phyloP scores from a whole-genome alignment of 352 stramenopile species.

The Pythium brachiatum region DNA sequence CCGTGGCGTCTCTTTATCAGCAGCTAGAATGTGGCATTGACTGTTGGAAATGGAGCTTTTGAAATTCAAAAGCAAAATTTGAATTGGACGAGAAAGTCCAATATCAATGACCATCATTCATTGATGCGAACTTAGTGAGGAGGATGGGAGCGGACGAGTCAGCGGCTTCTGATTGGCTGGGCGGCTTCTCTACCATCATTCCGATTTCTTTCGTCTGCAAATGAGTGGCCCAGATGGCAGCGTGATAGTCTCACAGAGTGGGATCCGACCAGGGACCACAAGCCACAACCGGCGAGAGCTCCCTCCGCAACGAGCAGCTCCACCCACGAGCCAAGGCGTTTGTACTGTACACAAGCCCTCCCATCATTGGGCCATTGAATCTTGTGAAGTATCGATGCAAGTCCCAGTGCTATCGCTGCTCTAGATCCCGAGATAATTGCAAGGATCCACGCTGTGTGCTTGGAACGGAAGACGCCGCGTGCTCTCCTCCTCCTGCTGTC shows the following conservation, averaged over 20 bases:
- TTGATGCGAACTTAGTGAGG: conserved; percentile 14
- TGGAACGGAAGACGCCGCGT: not conserved
- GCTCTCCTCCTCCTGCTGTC: not conserved
- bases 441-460: no score
- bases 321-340: not conserved
- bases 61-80: no score
- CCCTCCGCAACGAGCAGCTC: conserved; percentile 4
- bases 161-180: conserved; percentile 9
- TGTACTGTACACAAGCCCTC: no score
- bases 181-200: conserved; percentile 13
- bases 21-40: no score
- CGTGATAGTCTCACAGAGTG: conserved; percentile 1
- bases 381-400: no score
- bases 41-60: no score
- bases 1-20: no score
- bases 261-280: not conserved
- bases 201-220: conserved; percentile 12
- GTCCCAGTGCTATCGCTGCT: not conserved
- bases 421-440: not conserved
- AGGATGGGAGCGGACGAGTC: not conserved
- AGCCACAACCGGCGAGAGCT: not conserved
- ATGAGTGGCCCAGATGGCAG: conserved; percentile 2
- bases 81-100: not conserved
- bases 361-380: no score
- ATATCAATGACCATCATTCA: not conserved